Base-by-base conservation (phyloP, 2,329 filamentous ascomycete species). In the Fonsecaea monophora region DNA sequence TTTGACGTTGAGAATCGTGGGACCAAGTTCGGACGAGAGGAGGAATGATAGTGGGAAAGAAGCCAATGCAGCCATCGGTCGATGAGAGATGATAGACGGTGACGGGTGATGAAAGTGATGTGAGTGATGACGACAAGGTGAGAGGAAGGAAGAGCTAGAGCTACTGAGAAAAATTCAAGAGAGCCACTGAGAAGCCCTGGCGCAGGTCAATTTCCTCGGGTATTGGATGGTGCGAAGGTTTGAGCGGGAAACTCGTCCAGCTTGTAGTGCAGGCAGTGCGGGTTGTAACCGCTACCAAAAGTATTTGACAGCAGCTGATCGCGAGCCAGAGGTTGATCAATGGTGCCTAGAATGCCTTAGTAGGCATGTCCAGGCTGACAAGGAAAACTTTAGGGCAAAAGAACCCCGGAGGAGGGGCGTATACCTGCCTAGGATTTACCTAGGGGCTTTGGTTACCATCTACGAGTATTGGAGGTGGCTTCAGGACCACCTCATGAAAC, bases 191-290 rank as follows among this genome's bases (percentile, higher is more conserved):
- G 18, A 5, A 10, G 40, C 15, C 15, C n/a, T 21, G 37, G 45
- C 45, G 3, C 45, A 50, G 45, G 45, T 30, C 45, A 50, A 50
- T 50, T 50, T 50, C 45, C 45, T 50, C 45, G 45, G 45, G 45
- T 50, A 48, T 48, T 48, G 42, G n/a, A 48, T 48, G 42, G n/a
- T 45, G 30, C 4, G 30, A 32, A 45, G 42, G 7, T 45, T 45
- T 10, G n/a, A 45, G 13, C 42, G n/a, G n/a, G 42, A 45, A 45
- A 8, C 7, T 18, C n/a, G 8, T 21, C n/a, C 42, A 48, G n/a
- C 42, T 48, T 18, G n/a, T 48, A 8, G 42, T 48, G 42, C 42
- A n/a, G 38, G 30, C 30, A 32, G 2, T 32, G 30, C 42, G 7
- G 18, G 42, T 48, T 21, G 6, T n/a, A 45, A n/a, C 45, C 45